A percentile compares a stretch with the other conserved stretches of the same genome.
Conservation (phyloP, 2,329 filamentous ascomycete genomes). For the Neospermospora avenae region DNA sequence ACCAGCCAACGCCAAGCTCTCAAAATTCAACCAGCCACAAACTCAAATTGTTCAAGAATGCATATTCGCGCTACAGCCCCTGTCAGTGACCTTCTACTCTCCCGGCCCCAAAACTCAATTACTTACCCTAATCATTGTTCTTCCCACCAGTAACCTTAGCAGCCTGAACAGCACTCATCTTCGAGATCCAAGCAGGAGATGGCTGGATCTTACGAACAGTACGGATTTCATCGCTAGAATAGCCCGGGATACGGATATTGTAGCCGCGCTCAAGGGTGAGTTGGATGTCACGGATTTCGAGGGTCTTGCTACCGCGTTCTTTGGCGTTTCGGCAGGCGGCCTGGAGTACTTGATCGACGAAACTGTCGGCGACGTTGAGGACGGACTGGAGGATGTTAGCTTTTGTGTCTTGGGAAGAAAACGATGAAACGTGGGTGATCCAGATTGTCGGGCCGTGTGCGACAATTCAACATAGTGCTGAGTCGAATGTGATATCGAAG, state of each 20-base stretch:
- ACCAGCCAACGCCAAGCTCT: slow-evolving; percentile 9
- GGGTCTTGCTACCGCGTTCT: slow-evolving; percentile 81
- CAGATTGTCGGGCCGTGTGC: background rate
- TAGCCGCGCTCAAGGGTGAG: slow-evolving; percentile 80
- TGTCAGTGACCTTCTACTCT: no score
- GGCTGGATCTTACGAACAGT: slow-evolving; percentile 94
- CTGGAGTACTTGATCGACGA: slow-evolving; percentile 87
- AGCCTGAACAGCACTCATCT: slow-evolving; percentile 95
- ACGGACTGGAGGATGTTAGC: slow-evolving; percentile 59
- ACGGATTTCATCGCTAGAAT: slow-evolving; percentile 88
- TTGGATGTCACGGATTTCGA: slow-evolving; percentile 86
- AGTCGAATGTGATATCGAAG: background rate
- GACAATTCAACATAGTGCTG: background rate
- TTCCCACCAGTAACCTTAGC: slow-evolving; percentile 69
- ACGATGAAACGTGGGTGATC: background rate
- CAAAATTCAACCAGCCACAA: slow-evolving; percentile 6
- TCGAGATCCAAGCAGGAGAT: slow-evolving; percentile 83
- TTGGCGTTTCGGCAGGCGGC: slow-evolving; percentile 89
- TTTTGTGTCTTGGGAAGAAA: background rate
- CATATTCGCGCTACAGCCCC: background rate
- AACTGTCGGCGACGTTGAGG: slow-evolving; percentile 85
- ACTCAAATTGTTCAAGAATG: slow-evolving; percentile 3
- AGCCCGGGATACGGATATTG: slow-evolving; percentile 91
- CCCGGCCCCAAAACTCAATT: no score
- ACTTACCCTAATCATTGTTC: slow-evolving; percentile 28